Base-by-base conservation (phyloP, 2,329 filamentous ascomycete species). In the Penicillium sumatraense region DNA sequence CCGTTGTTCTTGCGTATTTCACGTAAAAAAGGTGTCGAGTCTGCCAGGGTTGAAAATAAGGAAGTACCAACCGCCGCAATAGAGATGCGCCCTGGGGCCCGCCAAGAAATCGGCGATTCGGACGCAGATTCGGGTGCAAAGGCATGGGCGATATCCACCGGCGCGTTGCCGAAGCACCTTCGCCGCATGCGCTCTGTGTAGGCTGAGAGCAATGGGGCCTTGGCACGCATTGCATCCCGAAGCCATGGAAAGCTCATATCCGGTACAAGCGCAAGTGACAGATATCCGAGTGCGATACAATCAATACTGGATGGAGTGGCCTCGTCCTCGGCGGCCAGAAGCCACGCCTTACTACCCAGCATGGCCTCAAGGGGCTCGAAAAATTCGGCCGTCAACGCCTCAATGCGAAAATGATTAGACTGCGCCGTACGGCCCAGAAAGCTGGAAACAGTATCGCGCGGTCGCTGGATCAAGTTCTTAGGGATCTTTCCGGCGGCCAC, bases 281-380 rank as follows among this genome's bases (percentile, higher is more conserved):
- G 78, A 70, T 96, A 96, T 10, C 88, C 95, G 65, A 91, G 85
- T 0, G 86, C 87, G 44, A 97, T 72, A 69, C 90, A 96, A 72
- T 97, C 93, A 21, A 96, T 75, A 51, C 83, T 85, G 2, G 85
- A 85, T 0, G 84, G 80, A n/a, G 76, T 66, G 1, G 76, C 69
- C 8, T 75, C 73, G 24, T 48, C 45, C n/a, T 56, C 59, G 2
- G 46, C 23, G 10, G 76, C 77, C 1, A 90, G 75, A 10, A 90
- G 72, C 66, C 83, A 88, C 2, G 73, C 66, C 57, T 84, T 85
- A 16, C 76, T 70, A 1, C 78, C 81, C 18, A 87, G 79, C 29
- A 90, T 78, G 33, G 86, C 82, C 50, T 86, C 82, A 14, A 97
- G 71, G 1, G 91, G 89, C 29, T 84, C 83, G 48, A 96, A 84